These are phyloP conservation scores for Botrytis galanthina DNA, from an alignment of 2,329 filamentous ascomycete species.

Conservation along the genomic window DNA sequence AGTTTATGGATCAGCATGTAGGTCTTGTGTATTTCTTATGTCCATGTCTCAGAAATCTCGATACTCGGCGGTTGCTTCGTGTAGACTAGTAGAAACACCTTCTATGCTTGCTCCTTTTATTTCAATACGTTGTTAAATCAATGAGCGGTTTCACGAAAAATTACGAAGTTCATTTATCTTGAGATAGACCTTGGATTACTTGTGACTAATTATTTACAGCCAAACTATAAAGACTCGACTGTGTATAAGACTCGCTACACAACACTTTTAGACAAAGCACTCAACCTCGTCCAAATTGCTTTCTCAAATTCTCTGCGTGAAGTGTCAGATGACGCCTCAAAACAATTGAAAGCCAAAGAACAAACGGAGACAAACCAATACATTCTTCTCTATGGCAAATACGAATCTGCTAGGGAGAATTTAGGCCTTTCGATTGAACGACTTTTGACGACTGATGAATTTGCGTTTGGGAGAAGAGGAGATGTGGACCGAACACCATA, in stretches of 20 bases:
- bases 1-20: conserved; percentile 87
- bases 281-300: conserved; percentile 53
- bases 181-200: conserved; percentile 25
- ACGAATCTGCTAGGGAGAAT: conserved; percentile 52
- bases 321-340: conserved; percentile 59
- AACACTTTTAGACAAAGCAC: conserved; percentile 67
- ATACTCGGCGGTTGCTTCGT: neutral
- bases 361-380: conserved; percentile 70
- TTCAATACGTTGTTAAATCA: neutral
- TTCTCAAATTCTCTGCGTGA: conserved; percentile 43
- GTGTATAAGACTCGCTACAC: conserved; percentile 86
- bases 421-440: conserved; percentile 61
- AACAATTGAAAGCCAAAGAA: conserved; percentile 62
- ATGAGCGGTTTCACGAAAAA: neutral
- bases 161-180: neutral
- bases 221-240: conserved; percentile 81
- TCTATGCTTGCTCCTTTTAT: neutral
- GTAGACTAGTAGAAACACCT: neutral
- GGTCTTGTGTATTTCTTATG: conserved; percentile 36
- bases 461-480: conserved; percentile 53
- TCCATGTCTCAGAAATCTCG: neutral
- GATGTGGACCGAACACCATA: conserved; percentile 59
- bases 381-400: conserved; percentile 68
- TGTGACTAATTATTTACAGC: conserved; percentile 45
- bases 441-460: conserved; percentile 42